A percentile compares a stretch with the other conserved stretches of the same genome.
Conservation (phyloP, 1,284 basidiomycete genomes). For the Ustilago esculenta region DNA sequence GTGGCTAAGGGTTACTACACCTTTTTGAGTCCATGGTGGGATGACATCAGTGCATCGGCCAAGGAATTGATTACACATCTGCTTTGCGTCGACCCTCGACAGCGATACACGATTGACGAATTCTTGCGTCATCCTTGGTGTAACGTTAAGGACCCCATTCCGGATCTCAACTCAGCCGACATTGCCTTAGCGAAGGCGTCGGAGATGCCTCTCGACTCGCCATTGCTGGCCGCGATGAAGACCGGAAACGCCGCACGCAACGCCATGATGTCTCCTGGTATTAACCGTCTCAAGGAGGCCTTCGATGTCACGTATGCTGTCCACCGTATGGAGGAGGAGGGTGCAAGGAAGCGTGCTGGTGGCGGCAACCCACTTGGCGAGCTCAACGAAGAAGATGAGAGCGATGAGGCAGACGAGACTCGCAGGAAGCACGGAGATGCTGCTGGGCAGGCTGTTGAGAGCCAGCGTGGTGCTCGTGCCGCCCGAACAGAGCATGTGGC, state of each 20-base stretch:
- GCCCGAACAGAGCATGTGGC: constrained; percentile 14
- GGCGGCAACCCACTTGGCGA: constrained; percentile 72
- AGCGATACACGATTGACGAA: constrained; percentile 97
- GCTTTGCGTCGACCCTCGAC: constrained; percentile 92
- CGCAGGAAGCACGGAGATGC: constrained; percentile 64
- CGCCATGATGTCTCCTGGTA: constrained; percentile 83
- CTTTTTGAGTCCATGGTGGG: constrained; percentile 99
- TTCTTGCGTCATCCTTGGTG: constrained; percentile 98
- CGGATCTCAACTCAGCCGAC: constrained; percentile 62
- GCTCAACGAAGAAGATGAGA: constrained; percentile 87
- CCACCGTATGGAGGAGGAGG: constrained; percentile 99
- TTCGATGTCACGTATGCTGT: constrained; percentile 99
- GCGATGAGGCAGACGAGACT: constrained; percentile 67
- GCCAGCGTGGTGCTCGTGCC: constrained; percentile 48
- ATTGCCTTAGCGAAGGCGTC: constrained; percentile 59
- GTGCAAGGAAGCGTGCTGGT: constrained; percentile 74
- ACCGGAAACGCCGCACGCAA: constrained; percentile 69
- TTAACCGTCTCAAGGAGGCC: constrained; percentile 86
- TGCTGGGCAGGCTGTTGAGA: constrained; percentile 62
- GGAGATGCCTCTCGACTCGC: constrained; percentile 83
- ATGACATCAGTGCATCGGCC: constrained; percentile 87
- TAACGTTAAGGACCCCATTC: constrained; percentile 69
- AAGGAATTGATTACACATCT: constrained; percentile 96
- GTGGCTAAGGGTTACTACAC: constrained; percentile 97
- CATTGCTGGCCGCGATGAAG: constrained; percentile 81